Evolutionary conservation across 805 yeast species (phyloP), one percentile per base, ranked within the genome.

Genomic region (Metschnikowia reukaufii): DNA sequence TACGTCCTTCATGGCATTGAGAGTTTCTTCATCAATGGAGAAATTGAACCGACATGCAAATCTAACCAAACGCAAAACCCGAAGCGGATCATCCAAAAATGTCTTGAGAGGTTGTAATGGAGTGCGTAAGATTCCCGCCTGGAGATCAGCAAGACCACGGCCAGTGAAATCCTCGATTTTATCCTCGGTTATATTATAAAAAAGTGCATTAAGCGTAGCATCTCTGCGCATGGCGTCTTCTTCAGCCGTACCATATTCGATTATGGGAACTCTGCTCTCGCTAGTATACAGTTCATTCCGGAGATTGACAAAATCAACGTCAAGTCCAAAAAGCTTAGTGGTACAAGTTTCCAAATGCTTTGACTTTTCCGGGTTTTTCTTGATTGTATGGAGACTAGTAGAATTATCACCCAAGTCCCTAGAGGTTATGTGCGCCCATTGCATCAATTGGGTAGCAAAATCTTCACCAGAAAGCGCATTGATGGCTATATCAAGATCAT

Each of bases 321-420:
- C 96, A n/a, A 85, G 63, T 1, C 84, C 95, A 59, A 78, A 88
- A 9, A 94, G 66, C 58, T 83, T 86, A 1, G 97, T 90, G 3
- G 97, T 94, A 35, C 97, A 95, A 1, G 99, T 95, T 59, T 94
- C 99, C 56, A 94, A 70, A 70, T 94, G 99, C 68, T 94, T 95
- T 1, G 96, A 86, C 64, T 91, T 92, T 52, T 88, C 97, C 0
- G 99, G 99, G 65, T 95, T 94, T 63, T 84, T 83, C 50, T 87
- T 90, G 51, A 94, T 90, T 47, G 84, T 87, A 62, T 91, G 96
- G 29, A 88, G 76, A 7, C 80, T 70, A 35, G 58, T 63, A 34
- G 43, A 33, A 20, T 39, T 45, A 42, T 61, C 62, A 13, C 57
- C 63, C n/a, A 60, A 47, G 44, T 60, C 53, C 48, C 64, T 51